phyloP scores from a whole-genome alignment of 1,139 yeast genomes.

The Yamadazyma sp. region DNA sequence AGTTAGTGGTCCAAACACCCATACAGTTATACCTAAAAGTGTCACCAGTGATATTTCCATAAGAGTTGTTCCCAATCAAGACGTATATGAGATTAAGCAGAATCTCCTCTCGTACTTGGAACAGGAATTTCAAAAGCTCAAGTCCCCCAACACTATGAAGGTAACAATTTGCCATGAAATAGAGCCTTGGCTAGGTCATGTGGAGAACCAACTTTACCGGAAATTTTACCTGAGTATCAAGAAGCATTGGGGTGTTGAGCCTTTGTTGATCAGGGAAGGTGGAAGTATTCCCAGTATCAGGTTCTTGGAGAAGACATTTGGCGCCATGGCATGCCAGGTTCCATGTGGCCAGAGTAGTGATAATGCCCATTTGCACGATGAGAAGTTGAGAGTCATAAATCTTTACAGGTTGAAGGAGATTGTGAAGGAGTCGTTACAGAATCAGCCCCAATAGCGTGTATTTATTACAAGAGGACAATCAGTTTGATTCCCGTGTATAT shows the following conservation, averaged over 20 bases:
- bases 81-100: slow-evolving; percentile 54
- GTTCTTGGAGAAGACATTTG: slow-evolving; percentile 74
- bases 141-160: slow-evolving; percentile 59
- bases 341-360: slow-evolving; percentile 97
- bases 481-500: too few relatives aligned
- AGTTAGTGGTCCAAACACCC: slow-evolving; percentile 88
- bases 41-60: slow-evolving; percentile 79
- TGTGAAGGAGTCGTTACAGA: slow-evolving; percentile 49
- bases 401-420: slow-evolving; percentile 72
- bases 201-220: slow-evolving; percentile 68
- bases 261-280: slow-evolving; percentile 89
- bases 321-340: slow-evolving; percentile 90
- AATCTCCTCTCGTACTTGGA: slow-evolving; percentile 49
- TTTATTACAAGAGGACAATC: too few relatives aligned
- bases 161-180: slow-evolving; percentile 76
- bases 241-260: slow-evolving; percentile 66
- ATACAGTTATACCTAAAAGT: slow-evolving; percentile 83
- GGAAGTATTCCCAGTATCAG: slow-evolving; percentile 93
- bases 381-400: slow-evolving; percentile 75
- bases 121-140: slow-evolving; percentile 31
- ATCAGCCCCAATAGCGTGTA: too few relatives aligned
- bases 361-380: slow-evolving; percentile 90
- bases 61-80: slow-evolving; percentile 88
- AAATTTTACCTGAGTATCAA: slow-evolving; percentile 59
- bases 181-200: slow-evolving; percentile 96